Percentiles rank a stretch among this genome's conserved stretches.
These are phyloP conservation scores for Fusarium brevicatenulatum DNA, from an alignment of 2,329 filamentous ascomycete species.

Conservation along the genomic window DNA sequence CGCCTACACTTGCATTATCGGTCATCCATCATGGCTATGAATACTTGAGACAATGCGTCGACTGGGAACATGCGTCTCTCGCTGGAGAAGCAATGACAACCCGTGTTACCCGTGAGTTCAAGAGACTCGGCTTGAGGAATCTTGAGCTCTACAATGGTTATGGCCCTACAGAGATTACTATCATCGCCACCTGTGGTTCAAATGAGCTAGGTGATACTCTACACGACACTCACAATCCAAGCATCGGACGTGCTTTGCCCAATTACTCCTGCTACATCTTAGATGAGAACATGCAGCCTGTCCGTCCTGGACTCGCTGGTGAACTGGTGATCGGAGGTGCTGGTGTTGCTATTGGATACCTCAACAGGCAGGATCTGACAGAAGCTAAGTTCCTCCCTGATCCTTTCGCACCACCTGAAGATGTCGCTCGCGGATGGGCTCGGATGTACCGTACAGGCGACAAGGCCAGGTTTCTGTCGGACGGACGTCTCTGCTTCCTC, in stretches of 20 bases:
- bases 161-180: constrained; percentile 3
- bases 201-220: not conserved
- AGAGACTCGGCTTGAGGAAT: not conserved
- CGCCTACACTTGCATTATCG: not conserved
- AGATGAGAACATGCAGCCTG: not conserved
- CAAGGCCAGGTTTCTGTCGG: not conserved
- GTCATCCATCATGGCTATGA: constrained; percentile 4
- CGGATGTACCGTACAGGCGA: constrained; percentile 6
- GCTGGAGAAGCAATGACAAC: not conserved
- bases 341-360: not conserved
- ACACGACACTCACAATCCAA: not conserved
- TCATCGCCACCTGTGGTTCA: not conserved
- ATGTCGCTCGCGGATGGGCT: not conserved
- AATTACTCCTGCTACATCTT: constrained; percentile 8
- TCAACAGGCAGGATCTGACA: not conserved
- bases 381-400: not conserved
- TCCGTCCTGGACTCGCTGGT: not conserved
- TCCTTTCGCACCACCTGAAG: not conserved
- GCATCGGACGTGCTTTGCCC: not conserved
- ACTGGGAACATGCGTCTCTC: not conserved
- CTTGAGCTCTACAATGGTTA: not conserved
- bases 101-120: not conserved
- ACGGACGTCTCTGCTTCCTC: not conserved
- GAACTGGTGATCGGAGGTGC: not conserved
- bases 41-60: not conserved